phyloP scores from a whole-genome alignment of 2,329 filamentous ascomycete species.

The Alternaria solani region DNA sequence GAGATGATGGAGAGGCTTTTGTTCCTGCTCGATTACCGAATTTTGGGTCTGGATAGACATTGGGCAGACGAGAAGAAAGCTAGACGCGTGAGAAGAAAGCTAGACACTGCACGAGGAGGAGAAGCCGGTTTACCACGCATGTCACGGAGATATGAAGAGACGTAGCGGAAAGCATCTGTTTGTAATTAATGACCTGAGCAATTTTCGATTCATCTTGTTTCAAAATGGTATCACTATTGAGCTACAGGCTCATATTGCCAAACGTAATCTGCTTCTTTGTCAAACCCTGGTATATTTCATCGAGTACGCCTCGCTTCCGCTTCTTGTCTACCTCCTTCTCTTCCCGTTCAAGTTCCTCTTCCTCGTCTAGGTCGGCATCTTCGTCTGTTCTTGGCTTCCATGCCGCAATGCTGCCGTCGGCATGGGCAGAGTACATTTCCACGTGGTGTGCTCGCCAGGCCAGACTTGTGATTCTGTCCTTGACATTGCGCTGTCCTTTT shows the following conservation, averaged over 20 bases:
- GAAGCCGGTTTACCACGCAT: neutral
- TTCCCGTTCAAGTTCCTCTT: conserved; percentile 50
- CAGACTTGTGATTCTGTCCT: conserved; percentile 71
- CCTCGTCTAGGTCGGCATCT: conserved; percentile 54
- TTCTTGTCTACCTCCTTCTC: conserved; percentile 54
- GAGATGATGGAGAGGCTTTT: conserved; percentile 30
- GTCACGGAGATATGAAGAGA: neutral
- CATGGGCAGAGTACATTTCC: conserved; percentile 82
- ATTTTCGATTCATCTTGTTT: conserved; percentile 2
- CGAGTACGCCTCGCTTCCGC: conserved; percentile 78
- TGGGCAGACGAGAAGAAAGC: too few relatives aligned
- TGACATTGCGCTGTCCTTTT: conserved; percentile 52
- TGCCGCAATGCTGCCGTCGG: conserved; percentile 81
- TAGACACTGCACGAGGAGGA: neutral
- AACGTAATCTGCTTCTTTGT: conserved; percentile 75
- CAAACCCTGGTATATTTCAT: conserved; percentile 80
- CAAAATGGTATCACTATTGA: neutral
- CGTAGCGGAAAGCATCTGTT: neutral
- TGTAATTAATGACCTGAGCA: neutral
- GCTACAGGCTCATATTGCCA: conserved; percentile 33
- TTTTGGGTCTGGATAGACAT: conserved; percentile 27
- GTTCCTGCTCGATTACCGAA: conserved; percentile 47
- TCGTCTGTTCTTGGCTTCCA: conserved; percentile 73
- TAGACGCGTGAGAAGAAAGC: neutral
- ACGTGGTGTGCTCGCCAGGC: conserved; percentile 76